Base-by-base conservation (phyloP, 2,329 filamentous ascomycete genomes). In the Beauveria australis region DNA sequence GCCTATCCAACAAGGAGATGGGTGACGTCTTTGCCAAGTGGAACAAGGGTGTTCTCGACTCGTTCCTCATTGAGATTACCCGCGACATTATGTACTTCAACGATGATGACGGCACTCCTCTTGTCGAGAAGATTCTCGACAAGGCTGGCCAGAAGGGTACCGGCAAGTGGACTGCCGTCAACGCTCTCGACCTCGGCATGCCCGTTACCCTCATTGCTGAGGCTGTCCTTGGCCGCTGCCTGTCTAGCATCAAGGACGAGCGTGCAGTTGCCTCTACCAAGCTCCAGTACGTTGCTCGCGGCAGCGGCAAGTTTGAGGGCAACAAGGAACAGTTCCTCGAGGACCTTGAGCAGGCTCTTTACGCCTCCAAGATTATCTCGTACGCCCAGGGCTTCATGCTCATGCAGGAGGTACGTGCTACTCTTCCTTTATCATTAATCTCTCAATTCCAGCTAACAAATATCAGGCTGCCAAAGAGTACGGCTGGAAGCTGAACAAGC, bases 351-450 rank as follows among this genome's bases (percentile, higher is more conserved):
- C 94, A 99, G 83, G 94, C 93, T 68, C 87, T 99, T 64, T 99
- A 99, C 75, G 94, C 94, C 68, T 97, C 93, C 73, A 99, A 99
- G 89, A 99, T 99, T 75, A 97, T 99, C 79, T 99, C 94, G 22
- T 99, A 99, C 76, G 92, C 94, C 67, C 94, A 99, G 81, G 94
- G 94, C 75, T 99, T 99, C 86, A 97, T 97, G 93, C 86, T 99
- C 73, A 97, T 99, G 86, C 93, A 97, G 82, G 89, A 96, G 80
- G 91, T 92, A 78, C 78, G 86, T 76, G 26, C 26, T 3, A 43
- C 24, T 30, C 10, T 30, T 28, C 10, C 4, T 53, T 33, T 30
- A n/a, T 12, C 22, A 10, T 12, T 19, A 3, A 9, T 22, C 16
- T 12, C 14, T 26, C 6, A 9, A 12, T 26, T 28, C 22, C 18